Base-by-base conservation (phyloP, 2,329 filamentous ascomycete species). In the Fusarium tupiense region DNA sequence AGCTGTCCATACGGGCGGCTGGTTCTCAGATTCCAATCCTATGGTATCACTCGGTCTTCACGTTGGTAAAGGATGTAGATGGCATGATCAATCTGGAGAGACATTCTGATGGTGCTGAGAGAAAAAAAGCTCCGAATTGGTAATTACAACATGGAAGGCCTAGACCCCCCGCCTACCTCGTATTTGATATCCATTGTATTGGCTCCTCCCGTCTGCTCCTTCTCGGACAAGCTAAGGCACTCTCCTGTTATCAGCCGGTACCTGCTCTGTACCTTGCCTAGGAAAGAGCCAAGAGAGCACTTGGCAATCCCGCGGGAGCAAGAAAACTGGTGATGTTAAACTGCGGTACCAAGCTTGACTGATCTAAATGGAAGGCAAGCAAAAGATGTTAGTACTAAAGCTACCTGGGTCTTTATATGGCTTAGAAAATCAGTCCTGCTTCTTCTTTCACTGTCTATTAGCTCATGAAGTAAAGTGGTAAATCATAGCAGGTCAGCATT, bases 151-250 rank as follows among this genome's bases (percentile, higher is more conserved):
- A 58, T 59, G n/a, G 31, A 49, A 47, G 56, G 41, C 44, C 24
- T 37, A 41, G 72, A 43, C 61, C 72, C 64, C 68, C 64, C 72
- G 65, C 53, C 72, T 63, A 43, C 64, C 72, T 75, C 72, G 72
- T 74, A 74, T 70, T 65, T 65, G 44, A 47, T 71, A 71, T 62
- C 53, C 31, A 41, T 56, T 56, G 35, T n/a, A 24, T 56, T 56
- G 52, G 52, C 24, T n/a, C 35, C 52, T 24, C n/a, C 49, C 29
- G 22, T 50, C 67, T 41, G 58, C 69, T 62, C 41, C 54, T 68
- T 68, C 49, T 62, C 46, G 47, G 68, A 26, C 43, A 52, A 69
- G 69, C 50, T 50, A 52, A 73, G 64, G 40, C 54, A 31, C 44
- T 29, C 44, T 29, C 43, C 44, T 50, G 43, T 19, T 26, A 38